Base-by-base conservation (phyloP, 2,329 filamentous ascomycete genomes). In the Penicillium sp. region DNA sequence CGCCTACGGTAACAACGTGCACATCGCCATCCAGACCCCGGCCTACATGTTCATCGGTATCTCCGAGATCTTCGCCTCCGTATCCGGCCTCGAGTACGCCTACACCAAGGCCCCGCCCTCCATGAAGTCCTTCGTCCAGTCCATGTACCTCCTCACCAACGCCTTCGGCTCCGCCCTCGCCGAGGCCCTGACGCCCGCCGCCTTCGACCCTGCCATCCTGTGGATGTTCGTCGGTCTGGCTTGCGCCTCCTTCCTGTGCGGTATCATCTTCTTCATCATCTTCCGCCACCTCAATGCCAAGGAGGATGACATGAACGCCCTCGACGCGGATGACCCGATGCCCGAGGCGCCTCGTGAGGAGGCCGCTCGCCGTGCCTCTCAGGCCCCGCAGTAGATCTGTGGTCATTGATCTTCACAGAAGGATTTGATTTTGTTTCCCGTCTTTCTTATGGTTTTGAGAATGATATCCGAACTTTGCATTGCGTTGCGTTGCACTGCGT, bases 51-150 rank as follows among this genome's bases (percentile, higher is more conserved):
- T 80, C 59, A 79, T 80, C 56, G 77, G 77, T 70, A 55, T 80
- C 14, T 78, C 83, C 2, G 87, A 89, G 70, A 82, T 83, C 59
- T 78, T 86, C 57, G 85, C 86, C 49, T 87, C 85, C 11, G 86
- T 91, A 60, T 89, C 88, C 1, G 85, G 85, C 60, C 82, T 89
- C 11, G 89, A 91, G 71, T 90, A 91, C 65, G 88, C 87, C 18
- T 91, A 87, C 75, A 89, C 87, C 68, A 90, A 91, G 74, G 88
- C 89, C 0, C 88, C 88, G 2, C 82, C 83, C 43, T 85, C 81
- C 70, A 89, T 91, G 87, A 85, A 87, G 71, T 85, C 83, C 0
- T 85, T 84, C 14, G 82, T 87, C 31, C 79, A 84, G 67, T 80
- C 84, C 0, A 76, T 87, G 59, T 84, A 80, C 65, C 75, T 87